Evolutionary conservation across 306 rosid species (phyloP), one percentile per base, ranked within the genome.

Genomic region (Cucurbita maxima): DNA sequence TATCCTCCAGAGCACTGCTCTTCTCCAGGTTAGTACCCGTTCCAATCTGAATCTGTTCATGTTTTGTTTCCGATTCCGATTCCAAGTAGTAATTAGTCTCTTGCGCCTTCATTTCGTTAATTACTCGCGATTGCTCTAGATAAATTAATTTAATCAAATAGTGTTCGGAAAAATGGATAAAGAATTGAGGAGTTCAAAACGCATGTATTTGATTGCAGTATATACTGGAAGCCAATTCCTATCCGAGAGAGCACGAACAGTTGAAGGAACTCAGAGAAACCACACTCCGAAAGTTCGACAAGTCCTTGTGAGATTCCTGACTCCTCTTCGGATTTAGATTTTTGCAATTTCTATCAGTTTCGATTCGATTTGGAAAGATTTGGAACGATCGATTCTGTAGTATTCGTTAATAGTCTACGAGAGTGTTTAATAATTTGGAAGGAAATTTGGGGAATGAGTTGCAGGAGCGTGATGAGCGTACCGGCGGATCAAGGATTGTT

Each of bases 401-500:
- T 8, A 8, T 55, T 1, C 1, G 8, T 11, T 25, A 25, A 58
- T 58, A 9, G 18, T 30, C 1, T 10, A 25, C 25, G 40, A 25
- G 63, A 58, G 7, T 11, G 16, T 3, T 58, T 30, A 15, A 57
- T 20, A 20, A 10, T 67, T 67, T 67, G 8, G 11, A 34, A 25
- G 25, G 15, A 8, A 22, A 58, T 8, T 15, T 61, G 34, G 52
- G 5, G 22, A 38, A 16, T 7, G 43, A 7, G 8, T 12, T 70
- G 74, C 84, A 88, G 84, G 86, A 84, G 84, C 25, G 0, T 76
- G 16, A 84, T 86, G 87, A 79, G 38, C 19, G 87, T 86, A 76
- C 76, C 89, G 0, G 79, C 57, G 10, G 89, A 88, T 76, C 89
- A 88, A 79, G 88, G 85, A 1, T 80, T 76, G 18, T 81, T 88